A percentile compares a stretch with the other conserved stretches of the same genome.
Conservation (phyloP, 352 stramenopile species). For the Pythium coloratum region DNA sequence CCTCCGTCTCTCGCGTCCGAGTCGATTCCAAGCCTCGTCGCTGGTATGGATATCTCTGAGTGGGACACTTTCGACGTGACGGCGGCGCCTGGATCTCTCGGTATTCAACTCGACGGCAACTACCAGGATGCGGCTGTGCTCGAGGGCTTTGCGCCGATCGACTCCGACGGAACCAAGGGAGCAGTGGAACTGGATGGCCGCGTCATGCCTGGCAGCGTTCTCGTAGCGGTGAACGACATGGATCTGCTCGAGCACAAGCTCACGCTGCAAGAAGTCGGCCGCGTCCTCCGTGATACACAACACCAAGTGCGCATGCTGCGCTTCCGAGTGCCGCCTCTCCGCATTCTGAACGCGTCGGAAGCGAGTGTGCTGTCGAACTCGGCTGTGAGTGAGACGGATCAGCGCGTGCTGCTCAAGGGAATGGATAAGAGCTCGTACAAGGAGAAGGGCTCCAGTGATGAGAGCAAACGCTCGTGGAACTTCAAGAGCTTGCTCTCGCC, state of each 20-base stretch:
- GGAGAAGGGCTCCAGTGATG: conserved; percentile 9
- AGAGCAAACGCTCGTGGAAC: conserved; percentile 20
- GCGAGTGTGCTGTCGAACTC: conserved; percentile 8
- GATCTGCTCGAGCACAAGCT: conserved; percentile 43
- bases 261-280: conserved; percentile 42
- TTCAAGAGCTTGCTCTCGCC: conserved; percentile 27
- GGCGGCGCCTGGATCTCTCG: conserved; percentile 51
- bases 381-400: conserved; percentile 15
- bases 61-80: conserved; percentile 45
- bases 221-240: conserved; percentile 63
- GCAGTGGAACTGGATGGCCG: conserved; percentile 47
- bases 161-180: conserved; percentile 34
- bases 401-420: conserved; percentile 29
- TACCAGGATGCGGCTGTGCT: conserved; percentile 43
- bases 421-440: conserved; percentile 30
- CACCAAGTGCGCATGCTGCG: conserved; percentile 37
- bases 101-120: conserved; percentile 59
- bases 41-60: conserved; percentile 27
- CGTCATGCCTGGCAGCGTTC: conserved; percentile 43
- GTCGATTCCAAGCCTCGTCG: conserved; percentile 12
- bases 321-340: conserved; percentile 41
- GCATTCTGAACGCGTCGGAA: conserved; percentile 5
- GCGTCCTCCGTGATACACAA: conserved; percentile 52
- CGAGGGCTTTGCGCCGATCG: conserved; percentile 48
- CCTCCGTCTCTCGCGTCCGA: neutral